phyloP scores from a whole-genome alignment of 768 basidiomycete species.

The Myochromella boudieri region DNA sequence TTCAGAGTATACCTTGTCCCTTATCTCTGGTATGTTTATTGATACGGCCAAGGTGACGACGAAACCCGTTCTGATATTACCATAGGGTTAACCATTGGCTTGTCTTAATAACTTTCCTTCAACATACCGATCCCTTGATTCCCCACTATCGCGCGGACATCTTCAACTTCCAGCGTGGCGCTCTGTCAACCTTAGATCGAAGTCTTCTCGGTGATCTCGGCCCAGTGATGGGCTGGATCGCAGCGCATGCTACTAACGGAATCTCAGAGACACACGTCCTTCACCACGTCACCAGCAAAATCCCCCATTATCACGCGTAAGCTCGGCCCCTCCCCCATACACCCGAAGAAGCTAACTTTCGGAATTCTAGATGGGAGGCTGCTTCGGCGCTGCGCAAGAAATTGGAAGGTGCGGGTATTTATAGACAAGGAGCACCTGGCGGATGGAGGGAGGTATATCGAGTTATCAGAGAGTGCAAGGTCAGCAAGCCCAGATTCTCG shows the following conservation, averaged over 20 bases:
- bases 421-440: constrained; percentile 57
- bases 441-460: constrained; percentile 69
- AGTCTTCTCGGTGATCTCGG: constrained; percentile 57
- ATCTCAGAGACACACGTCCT: constrained; percentile 81
- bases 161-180: constrained; percentile 59
- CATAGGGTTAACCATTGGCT: constrained; percentile 47
- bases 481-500: constrained; percentile 19
- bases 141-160: constrained; percentile 52
- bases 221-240: constrained; percentile 67
- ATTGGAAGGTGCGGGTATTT: constrained; percentile 52
- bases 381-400: constrained; percentile 70
- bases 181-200: constrained; percentile 56
- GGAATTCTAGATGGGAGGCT: constrained; percentile 75
- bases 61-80: neutral
- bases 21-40: constrained; percentile 57
- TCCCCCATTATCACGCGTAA: constrained; percentile 78
- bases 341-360: constrained; percentile 18
- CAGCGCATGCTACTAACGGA: constrained; percentile 68
- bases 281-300: constrained; percentile 81
- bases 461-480: constrained; percentile 63
- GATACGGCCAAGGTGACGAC: no score
- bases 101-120: constrained; percentile 55
- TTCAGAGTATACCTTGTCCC: constrained; percentile 72
- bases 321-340: constrained; percentile 13
- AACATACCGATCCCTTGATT: constrained; percentile 61